phyloP scores from a whole-genome alignment of 352 stramenopile species.

The Phytophthora colocasiae region DNA sequence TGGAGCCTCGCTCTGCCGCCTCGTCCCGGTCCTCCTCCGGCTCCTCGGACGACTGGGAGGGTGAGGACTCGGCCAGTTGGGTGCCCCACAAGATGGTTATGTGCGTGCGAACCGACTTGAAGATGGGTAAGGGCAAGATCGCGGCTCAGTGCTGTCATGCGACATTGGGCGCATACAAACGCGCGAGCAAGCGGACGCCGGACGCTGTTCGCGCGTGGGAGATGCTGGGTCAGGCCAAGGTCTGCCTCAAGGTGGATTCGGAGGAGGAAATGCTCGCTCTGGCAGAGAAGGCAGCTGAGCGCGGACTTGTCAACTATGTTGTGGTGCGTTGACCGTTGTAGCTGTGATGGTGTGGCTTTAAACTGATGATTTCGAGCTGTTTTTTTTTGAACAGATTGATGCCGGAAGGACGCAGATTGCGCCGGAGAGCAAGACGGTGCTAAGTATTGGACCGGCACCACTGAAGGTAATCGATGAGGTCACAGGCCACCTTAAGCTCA shows the following conservation, averaged over 20 bases:
- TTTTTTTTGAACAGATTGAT: slow-evolving; percentile 52
- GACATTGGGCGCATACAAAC: slow-evolving; percentile 95
- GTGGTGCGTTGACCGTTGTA: slow-evolving; percentile 53
- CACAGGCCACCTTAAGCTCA: slow-evolving; percentile 87
- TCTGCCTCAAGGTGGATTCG: slow-evolving; percentile 87
- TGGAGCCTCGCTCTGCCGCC: slow-evolving; percentile 4
- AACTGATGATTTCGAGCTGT: slow-evolving; percentile 8
- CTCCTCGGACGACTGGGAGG: slow-evolving; percentile 72
- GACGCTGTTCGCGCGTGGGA: slow-evolving; percentile 80
- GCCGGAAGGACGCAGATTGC: slow-evolving; percentile 88
- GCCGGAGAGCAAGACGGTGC: slow-evolving; percentile 83
- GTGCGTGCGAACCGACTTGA: slow-evolving; percentile 94
- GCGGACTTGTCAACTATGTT: slow-evolving; percentile 81
- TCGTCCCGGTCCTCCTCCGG: slow-evolving; percentile 39
- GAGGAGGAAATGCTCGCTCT: slow-evolving; percentile 84
- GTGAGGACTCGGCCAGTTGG: slow-evolving; percentile 62
- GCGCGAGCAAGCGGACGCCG: slow-evolving; percentile 81
- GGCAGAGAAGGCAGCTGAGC: slow-evolving; percentile 63
- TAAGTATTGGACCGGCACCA: slow-evolving; percentile 80
- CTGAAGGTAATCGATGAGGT: slow-evolving; percentile 74
- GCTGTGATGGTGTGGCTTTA: background rate
- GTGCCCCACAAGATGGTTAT: slow-evolving; percentile 94
- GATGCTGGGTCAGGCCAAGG: slow-evolving; percentile 86
- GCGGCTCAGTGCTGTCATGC: slow-evolving; percentile 91
- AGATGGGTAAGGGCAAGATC: slow-evolving; percentile 96